A percentile compares a stretch with the other conserved stretches of the same genome.
Evolutionary conservation across 331 rosid genomes (phyloP).

Genomic region (Dryas integrifolia): DNA sequence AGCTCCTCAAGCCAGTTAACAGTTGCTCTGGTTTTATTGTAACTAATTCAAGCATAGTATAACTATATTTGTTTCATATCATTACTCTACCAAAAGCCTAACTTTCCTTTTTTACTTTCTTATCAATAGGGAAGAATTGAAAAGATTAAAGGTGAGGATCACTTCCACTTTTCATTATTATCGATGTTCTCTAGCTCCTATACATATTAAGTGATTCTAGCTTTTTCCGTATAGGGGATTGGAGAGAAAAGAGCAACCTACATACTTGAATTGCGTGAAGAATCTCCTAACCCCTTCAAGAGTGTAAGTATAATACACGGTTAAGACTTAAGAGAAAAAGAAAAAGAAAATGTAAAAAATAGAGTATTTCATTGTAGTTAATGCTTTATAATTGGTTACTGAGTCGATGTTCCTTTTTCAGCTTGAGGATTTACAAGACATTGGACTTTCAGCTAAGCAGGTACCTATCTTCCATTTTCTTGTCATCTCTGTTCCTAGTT

Average conservation of each 20-base stretch:
- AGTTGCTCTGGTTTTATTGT: neutral
- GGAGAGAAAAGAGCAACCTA: conserved; percentile 81
- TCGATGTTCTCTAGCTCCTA: neutral
- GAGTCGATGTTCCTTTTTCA: conserved; percentile 22
- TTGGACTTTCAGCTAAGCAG: conserved; percentile 84
- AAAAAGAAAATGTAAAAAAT: neutral
- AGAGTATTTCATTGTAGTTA: neutral
- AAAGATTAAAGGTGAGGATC: conserved; percentile 56
- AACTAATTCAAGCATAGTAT: neutral
- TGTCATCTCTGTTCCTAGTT: neutral
- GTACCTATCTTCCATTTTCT: conserved; percentile 32
- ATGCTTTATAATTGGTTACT: neutral
- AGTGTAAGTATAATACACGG: conserved; percentile 40
- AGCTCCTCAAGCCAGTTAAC: conserved; percentile 18
- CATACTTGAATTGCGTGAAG: conserved; percentile 67
- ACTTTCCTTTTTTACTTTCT: neutral
- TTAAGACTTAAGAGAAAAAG: neutral
- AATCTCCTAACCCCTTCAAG: conserved; percentile 70
- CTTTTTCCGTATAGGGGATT: conserved; percentile 53
- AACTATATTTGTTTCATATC: neutral
- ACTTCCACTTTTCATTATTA: neutral
- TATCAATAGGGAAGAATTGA: conserved; percentile 63
- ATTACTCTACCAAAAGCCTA: conserved; percentile 1
- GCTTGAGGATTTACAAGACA: conserved; percentile 77
- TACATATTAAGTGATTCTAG: conserved; percentile 1